Conservation (phyloP, 2,329 filamentous ascomycete genomes). For the Colletotrichum sp. region DNA sequence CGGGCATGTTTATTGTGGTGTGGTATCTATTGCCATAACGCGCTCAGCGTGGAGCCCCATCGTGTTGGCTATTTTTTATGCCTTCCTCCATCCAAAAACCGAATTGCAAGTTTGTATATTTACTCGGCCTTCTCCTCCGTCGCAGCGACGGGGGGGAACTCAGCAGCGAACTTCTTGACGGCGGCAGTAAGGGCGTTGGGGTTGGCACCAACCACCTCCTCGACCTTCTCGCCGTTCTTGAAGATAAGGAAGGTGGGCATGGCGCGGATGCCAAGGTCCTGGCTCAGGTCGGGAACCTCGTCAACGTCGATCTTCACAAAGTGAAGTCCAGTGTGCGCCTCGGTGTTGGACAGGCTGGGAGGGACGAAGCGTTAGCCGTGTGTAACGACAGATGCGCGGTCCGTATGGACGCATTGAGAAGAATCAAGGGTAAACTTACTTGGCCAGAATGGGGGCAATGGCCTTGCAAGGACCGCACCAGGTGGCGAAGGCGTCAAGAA, state of each 20-base stretch:
- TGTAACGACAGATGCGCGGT: no score
- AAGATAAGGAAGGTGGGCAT: constrained; percentile 94
- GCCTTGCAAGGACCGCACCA: constrained; percentile 98
- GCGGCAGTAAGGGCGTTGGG: constrained; percentile 65
- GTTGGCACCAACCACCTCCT: constrained; percentile 82
- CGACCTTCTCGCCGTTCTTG: constrained; percentile 76
- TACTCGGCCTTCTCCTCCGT: not conserved
- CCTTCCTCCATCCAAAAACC: not conserved
- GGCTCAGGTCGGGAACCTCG: constrained; percentile 74
- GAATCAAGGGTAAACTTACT: no score
- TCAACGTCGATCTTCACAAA: constrained; percentile 96
- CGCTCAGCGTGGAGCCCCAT: not conserved
- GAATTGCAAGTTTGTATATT: not conserved
- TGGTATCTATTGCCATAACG: not conserved
- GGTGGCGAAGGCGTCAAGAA: constrained; percentile 73
- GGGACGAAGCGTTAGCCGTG: no score
- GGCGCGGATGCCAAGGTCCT: constrained; percentile 80
- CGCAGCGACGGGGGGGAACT: not conserved
- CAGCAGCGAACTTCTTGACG: constrained; percentile 29
- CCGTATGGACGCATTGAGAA: no score
- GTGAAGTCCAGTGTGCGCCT: constrained; percentile 61
- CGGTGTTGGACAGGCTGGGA: constrained; percentile 36
- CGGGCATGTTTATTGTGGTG: not conserved
- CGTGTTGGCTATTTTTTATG: not conserved
- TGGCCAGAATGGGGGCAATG: constrained; percentile 77